phyloP scores from a whole-genome alignment of 768 basidiomycete genomes.

The Leccinum aurantiacum region DNA sequence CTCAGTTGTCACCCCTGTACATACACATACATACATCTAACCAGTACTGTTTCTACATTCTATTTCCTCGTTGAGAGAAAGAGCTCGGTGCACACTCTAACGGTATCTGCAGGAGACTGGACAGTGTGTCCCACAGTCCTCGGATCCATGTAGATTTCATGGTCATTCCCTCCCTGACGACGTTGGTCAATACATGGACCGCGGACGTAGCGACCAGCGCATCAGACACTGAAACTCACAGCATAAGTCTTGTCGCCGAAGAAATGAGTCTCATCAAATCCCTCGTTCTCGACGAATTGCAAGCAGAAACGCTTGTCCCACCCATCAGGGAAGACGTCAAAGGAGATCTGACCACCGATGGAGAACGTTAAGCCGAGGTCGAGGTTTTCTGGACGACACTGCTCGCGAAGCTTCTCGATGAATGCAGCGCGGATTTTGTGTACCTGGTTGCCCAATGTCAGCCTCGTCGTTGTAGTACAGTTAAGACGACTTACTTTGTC shows the following conservation, averaged over 20 bases:
- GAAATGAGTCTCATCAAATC: conserved; percentile 95
- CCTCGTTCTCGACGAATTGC: conserved; percentile 76
- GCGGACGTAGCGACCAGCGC: not conserved
- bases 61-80: conserved; percentile 45
- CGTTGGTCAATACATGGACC: not conserved
- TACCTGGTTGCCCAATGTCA: conserved; percentile 42
- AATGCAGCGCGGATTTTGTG: conserved; percentile 71
- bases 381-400: conserved; percentile 52
- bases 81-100: conserved; percentile 62
- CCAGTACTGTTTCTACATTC: not conserved
- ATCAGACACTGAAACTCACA: conserved; percentile 37
- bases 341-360: conserved; percentile 95
- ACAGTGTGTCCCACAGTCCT: conserved; percentile 90
- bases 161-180: conserved; percentile 90
- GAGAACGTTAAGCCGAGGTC: conserved; percentile 86
- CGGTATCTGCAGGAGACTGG: conserved; percentile 71
- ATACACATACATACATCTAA: not conserved
- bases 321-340: conserved; percentile 86
- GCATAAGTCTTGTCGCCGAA: conserved; percentile 91
- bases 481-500: conserved; percentile 63
- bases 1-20: conserved; percentile 15
- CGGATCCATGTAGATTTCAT: conserved; percentile 82
- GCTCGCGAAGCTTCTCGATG: conserved; percentile 73
- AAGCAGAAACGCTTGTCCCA: conserved; percentile 98
- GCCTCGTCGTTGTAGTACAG: not conserved